Evolutionary conservation across 371 early-diverging fungal genomes (phyloP).

Genomic region (Fennellomyces sp.): DNA sequence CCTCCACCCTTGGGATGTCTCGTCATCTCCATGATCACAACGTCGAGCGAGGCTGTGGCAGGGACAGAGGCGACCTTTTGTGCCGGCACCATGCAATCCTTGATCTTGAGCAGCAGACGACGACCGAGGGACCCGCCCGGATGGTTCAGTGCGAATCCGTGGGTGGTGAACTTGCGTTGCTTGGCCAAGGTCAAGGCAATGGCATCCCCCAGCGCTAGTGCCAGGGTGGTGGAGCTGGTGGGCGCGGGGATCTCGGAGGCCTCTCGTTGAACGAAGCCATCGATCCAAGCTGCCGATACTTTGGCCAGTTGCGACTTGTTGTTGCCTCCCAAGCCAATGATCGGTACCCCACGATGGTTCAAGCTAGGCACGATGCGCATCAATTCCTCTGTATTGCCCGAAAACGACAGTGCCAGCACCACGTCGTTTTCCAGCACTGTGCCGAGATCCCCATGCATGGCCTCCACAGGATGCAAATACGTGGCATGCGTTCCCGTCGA

Average conservation of each 20-base stretch:
- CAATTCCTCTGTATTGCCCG: conserved; percentile 68
- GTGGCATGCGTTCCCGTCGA: conserved; percentile 60
- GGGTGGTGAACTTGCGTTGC: conserved; percentile 44
- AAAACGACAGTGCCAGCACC: conserved; percentile 63
- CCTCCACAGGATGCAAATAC: conserved; percentile 67
- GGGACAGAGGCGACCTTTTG: conserved; percentile 30
- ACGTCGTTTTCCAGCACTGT: conserved; percentile 52
- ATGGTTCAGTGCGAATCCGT: conserved; percentile 65
- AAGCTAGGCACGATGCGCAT: conserved; percentile 47
- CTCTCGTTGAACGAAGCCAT: conserved; percentile 53
- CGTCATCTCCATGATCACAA: conserved; percentile 52
- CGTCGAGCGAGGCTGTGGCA: conserved; percentile 32
- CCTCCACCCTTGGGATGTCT: conserved; percentile 40
- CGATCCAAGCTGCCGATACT: conserved; percentile 65
- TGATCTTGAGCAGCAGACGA: conserved; percentile 38
- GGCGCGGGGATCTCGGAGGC: conserved; percentile 60
- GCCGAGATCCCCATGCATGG: conserved; percentile 70
- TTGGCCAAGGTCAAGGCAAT: conserved; percentile 60
- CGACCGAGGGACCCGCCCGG: conserved; percentile 66
- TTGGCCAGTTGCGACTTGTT: conserved; percentile 51
- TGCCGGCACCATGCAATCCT: conserved; percentile 32
- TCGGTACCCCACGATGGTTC: conserved; percentile 44
- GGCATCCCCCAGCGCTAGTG: conserved; percentile 66
- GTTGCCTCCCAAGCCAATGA: conserved; percentile 62
- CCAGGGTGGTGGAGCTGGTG: conserved; percentile 61